These are phyloP conservation scores for Diaporthe nobilis DNA, from an alignment of 2,329 filamentous ascomycete genomes.

Conservation along the genomic window DNA sequence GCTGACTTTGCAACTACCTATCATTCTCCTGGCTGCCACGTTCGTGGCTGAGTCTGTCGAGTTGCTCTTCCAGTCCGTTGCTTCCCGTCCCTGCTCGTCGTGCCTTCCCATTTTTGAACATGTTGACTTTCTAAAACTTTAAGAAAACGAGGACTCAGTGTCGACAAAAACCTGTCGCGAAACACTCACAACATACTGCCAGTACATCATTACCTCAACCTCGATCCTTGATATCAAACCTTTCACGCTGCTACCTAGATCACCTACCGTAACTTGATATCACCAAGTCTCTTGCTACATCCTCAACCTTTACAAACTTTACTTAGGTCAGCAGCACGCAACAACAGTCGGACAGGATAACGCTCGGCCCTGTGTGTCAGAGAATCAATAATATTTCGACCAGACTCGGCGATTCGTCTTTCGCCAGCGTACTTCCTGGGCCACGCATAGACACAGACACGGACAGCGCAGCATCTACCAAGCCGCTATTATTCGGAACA, in stretches of 20 bases:
- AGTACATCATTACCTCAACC: neutral
- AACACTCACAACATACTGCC: neutral
- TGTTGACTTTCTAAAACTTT: neutral
- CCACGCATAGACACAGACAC: neutral
- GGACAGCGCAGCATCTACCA: neutral
- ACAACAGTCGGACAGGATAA: neutral
- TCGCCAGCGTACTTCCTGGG: no score
- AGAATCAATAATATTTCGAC: neutral
- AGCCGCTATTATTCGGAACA: neutral
- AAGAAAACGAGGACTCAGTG: neutral
- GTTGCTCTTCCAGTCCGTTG: neutral
- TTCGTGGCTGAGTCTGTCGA: neutral
- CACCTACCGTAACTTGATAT: neutral
- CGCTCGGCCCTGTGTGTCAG: neutral
- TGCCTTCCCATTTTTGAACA: constrained; percentile 1
- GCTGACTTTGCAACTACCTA: neutral
- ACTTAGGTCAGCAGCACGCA: neutral
- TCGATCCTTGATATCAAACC: neutral
- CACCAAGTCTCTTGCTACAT: neutral
- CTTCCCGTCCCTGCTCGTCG: neutral
- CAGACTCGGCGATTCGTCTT: neutral
- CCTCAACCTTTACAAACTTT: neutral
- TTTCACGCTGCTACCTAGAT: constrained; percentile 16
- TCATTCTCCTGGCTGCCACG: neutral
- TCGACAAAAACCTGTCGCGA: neutral